A percentile compares a stretch with the other conserved stretches of the same genome.
Conservation (phyloP, 805 yeast genomes). For the Wickerhamomyces hampshirensis region DNA sequence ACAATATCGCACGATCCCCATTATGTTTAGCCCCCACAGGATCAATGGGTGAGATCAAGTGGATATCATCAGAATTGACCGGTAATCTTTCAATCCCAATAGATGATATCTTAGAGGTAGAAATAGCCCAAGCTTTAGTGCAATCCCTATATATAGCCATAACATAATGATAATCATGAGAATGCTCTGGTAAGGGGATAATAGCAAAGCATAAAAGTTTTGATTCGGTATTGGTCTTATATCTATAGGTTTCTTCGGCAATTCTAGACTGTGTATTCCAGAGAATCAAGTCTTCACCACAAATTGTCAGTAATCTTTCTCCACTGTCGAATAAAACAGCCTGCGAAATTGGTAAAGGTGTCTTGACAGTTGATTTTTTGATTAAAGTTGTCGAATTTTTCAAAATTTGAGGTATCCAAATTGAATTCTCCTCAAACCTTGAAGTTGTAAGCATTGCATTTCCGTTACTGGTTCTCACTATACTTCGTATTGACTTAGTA, state of each 20-base stretch:
- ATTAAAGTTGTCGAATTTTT: constrained; percentile 30
- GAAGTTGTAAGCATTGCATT: constrained; percentile 53
- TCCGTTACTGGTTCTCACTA: constrained; percentile 67
- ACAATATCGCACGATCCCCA: constrained; percentile 41
- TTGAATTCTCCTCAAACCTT: constrained; percentile 55
- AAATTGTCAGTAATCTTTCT: constrained; percentile 38
- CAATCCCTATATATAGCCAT: constrained; percentile 45
- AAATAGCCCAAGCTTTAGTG: constrained; percentile 37
- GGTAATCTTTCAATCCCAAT: constrained; percentile 37
- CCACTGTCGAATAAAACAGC: constrained; percentile 50
- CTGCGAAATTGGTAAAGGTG: constrained; percentile 41
- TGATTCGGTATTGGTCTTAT: constrained; percentile 12
- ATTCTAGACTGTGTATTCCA: constrained; percentile 51
- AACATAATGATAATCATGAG: constrained; percentile 36
- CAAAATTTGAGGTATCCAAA: constrained; percentile 49
- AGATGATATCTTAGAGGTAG: constrained; percentile 22
- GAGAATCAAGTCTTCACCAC: constrained; percentile 42
- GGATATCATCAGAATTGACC: constrained; percentile 30
- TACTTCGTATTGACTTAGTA: constrained; percentile 65
- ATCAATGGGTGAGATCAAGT: constrained; percentile 54
- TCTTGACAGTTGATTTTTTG: constrained; percentile 36
- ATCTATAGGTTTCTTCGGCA: constrained; percentile 18
- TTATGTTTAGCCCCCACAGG: constrained; percentile 45
- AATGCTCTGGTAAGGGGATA: constrained; percentile 30
- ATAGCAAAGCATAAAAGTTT: constrained; percentile 28